A percentile compares a stretch with the other conserved stretches of the same genome.
Evolutionary conservation across 106 monocot species (phyloP).

Genomic region (Cymbidium sinense): DNA sequence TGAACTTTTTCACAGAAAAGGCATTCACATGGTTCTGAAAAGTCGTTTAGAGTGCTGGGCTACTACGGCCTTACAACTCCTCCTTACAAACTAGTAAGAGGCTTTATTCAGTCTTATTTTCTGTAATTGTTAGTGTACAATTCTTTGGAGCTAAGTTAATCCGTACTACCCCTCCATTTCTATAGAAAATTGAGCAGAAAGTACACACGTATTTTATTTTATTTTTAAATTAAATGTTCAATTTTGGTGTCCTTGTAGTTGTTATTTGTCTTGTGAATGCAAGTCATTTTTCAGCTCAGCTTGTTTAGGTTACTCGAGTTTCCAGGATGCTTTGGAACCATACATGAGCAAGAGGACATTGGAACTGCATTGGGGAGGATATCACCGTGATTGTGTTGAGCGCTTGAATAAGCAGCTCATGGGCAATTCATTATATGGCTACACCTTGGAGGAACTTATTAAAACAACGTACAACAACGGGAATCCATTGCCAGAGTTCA

Average conservation of each 20-base stretch:
- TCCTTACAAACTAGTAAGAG: conserved; percentile 88
- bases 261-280: neutral
- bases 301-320: conserved; percentile 7
- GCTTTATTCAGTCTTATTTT: neutral
- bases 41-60: conserved; percentile 27
- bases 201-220: neutral
- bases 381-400: conserved; percentile 71
- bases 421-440: conserved; percentile 66
- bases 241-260: neutral
- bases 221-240: no score
- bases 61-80: conserved; percentile 87
- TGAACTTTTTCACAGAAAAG: neutral
- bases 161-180: neutral
- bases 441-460: conserved; percentile 80
- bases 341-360: conserved; percentile 88
- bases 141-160: neutral
- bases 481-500: conserved; percentile 89
- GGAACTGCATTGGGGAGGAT: conserved; percentile 83
- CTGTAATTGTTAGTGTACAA: neutral
- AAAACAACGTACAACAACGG: conserved; percentile 90
- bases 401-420: conserved; percentile 78
- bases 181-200: neutral
- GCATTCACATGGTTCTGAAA: neutral
- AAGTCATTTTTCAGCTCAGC: neutral
- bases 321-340: conserved; percentile 86